Base-by-base conservation (phyloP, 2,329 filamentous ascomycete species). In the Claviceps paspali region DNA sequence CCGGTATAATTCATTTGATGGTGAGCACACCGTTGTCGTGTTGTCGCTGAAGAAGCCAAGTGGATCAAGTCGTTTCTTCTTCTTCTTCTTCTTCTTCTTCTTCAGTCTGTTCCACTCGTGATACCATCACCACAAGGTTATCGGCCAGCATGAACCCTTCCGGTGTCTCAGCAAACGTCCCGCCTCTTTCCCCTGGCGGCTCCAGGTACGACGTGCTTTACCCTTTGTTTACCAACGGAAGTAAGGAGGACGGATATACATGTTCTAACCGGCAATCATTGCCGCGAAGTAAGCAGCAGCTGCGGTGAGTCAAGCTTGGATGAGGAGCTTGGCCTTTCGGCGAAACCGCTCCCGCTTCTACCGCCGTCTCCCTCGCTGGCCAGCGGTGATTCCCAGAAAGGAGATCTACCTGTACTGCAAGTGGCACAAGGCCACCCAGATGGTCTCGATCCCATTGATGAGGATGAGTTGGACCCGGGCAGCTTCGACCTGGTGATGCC, bases 401-500 rank as follows among this genome's bases (percentile, higher is more conserved):
- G 15, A 12, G 32, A 41, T 5, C 35, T 41, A 6, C 41, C 43
- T 6, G 23, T 35, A 5, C 26, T 45, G 21, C 41, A 45, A 31
- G 34, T 41, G 17, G 36, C 35, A 10, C 29, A 42, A 12, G 40
- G 42, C 27, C 28, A 43, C n/a, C 31, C 40, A n/a, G 52, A 59
- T 17, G 49, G 49, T 9, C 50, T 61, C 6, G 53, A 59, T 26
- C 59, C 60, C 6, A 45, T 62, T 5, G 48, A 40, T 10, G 52
- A 53, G 22, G 53, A 60, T 33, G 57, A 61, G 17, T 43, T 56
- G n/a, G 54, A 57, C 24, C 53, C 55, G 3, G 47, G 52, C n/a
- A 61, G 55, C 6, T 61, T 62, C 30, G 53, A 62, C 34, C 48
- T 55, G 15, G 52, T 54, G 3, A 45, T 47, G 30, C 52, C 52